Conservation (phyloP, 1,139 yeast genomes). For the Zygoascus sp. region DNA sequence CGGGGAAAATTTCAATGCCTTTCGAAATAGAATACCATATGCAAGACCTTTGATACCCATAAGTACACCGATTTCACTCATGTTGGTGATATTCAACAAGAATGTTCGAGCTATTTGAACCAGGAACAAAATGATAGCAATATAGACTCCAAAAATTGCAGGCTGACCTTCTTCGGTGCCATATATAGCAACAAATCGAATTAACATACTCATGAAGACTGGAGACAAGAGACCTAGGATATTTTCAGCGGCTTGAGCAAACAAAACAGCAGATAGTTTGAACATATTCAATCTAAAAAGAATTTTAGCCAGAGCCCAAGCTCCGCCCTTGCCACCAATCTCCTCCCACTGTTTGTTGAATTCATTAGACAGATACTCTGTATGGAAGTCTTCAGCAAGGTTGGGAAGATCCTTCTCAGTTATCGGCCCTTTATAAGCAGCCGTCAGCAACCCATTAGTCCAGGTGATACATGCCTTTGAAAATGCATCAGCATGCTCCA, state of each 20-base stretch:
- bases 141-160: conserved; percentile 70
- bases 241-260: conserved; percentile 72
- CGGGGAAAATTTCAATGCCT: conserved; percentile 15
- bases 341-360: conserved; percentile 57
- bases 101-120: conserved; percentile 75
- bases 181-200: conserved; percentile 74
- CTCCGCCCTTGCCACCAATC: conserved; percentile 10
- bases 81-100: conserved; percentile 61
- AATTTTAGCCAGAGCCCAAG: conserved; percentile 13
- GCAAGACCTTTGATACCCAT: conserved; percentile 51
- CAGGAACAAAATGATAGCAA: conserved; percentile 72
- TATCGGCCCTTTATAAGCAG: conserved; percentile 65
- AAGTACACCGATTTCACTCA: conserved; percentile 40
- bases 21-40: conserved; percentile 40
- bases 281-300: conserved; percentile 48
- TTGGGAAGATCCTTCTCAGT: conserved; percentile 76
- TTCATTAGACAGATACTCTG: conserved; percentile 43
- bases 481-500: conserved; percentile 71
- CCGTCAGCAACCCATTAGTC: conserved; percentile 80
- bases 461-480: conserved; percentile 73
- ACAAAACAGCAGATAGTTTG: conserved; percentile 57
- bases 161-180: conserved; percentile 40
- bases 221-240: conserved; percentile 70
- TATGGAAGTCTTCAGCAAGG: conserved; percentile 58
- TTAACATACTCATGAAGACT: conserved; percentile 65